Percentiles rank a stretch among this genome's conserved stretches.
Conservation (phyloP, 2,329 filamentous ascomycete species). For the Macroventuria anomochaeta region DNA sequence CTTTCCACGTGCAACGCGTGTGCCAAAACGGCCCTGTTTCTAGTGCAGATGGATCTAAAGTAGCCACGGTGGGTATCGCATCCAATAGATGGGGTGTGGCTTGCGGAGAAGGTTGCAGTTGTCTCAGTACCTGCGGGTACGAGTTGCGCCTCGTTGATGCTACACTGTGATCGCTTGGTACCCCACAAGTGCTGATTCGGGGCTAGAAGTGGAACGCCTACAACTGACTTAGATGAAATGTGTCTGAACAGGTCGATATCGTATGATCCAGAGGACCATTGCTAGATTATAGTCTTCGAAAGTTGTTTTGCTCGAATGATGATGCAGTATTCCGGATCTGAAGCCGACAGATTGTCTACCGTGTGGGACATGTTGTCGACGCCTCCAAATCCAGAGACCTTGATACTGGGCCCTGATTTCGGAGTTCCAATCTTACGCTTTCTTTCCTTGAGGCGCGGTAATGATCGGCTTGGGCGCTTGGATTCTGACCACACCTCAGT, state of each 20-base stretch:
- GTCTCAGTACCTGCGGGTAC: constrained; percentile 7
- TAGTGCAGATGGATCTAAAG: background rate
- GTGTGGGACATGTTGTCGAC: background rate
- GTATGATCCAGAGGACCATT: background rate
- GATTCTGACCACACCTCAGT: no score
- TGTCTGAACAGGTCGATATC: background rate
- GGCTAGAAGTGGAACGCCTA: background rate
- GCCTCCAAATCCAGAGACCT: background rate
- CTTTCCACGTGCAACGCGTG: constrained; percentile 15
- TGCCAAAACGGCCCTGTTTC: constrained; percentile 6
- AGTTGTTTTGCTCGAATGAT: background rate
- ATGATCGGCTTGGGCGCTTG: background rate
- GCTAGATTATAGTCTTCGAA: background rate
- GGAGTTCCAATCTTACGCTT: background rate
- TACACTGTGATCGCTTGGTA: constrained; percentile 16
- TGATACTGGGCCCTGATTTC: background rate
- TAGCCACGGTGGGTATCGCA: background rate
- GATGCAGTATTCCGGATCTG: background rate
- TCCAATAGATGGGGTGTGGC: constrained; percentile 5
- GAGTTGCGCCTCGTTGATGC: constrained; percentile 4
- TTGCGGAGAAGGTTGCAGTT: constrained; percentile 11
- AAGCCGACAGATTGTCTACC: background rate
- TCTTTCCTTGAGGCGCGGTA: background rate
- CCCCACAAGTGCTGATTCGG: background rate
- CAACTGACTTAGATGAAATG: background rate